phyloP scores from a whole-genome alignment of 2,329 filamentous ascomycete species.

The Fusarium algeriense region DNA sequence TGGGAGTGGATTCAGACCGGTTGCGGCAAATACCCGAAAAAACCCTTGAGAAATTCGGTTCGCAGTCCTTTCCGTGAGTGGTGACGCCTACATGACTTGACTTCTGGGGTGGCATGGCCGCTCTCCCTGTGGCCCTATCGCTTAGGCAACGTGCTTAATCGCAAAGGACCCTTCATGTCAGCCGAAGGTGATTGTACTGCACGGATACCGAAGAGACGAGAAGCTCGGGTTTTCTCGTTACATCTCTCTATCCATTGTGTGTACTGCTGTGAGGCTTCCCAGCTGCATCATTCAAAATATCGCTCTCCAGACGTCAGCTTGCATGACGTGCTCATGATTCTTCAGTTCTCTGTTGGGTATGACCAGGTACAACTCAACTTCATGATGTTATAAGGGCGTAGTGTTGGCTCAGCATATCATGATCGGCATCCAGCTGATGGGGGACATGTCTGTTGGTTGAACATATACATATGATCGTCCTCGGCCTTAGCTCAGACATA shows the following conservation, averaged over 20 bases:
- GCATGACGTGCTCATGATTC: slow-evolving; percentile 20
- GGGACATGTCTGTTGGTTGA: slow-evolving; percentile 23
- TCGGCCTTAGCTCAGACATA: slow-evolving; percentile 18
- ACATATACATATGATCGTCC: slow-evolving; percentile 1
- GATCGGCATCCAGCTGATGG: slow-evolving; percentile 26
- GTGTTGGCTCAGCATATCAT: slow-evolving; percentile 23
- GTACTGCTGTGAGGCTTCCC: slow-evolving; percentile 9
- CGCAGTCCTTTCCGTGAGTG: slow-evolving; percentile 14
- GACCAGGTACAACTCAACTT: not conserved
- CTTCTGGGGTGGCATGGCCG: slow-evolving; percentile 1
- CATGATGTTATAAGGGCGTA: slow-evolving; percentile 1
- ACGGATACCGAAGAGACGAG: not conserved
- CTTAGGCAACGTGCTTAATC: slow-evolving; percentile 14
- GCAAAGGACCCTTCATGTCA: slow-evolving; percentile 1
- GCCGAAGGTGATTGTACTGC: not conserved
- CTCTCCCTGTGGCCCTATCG: slow-evolving; percentile 9
- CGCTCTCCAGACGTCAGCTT: slow-evolving; percentile 23
- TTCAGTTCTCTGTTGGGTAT: slow-evolving; percentile 1
- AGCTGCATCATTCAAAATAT: slow-evolving; percentile 5
- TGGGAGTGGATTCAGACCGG: not conserved
- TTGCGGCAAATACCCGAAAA: slow-evolving; percentile 1
- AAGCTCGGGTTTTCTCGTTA: not conserved
- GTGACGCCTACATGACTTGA: slow-evolving; percentile 13
- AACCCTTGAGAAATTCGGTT: not conserved
- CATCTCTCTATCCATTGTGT: slow-evolving; percentile 5